A percentile compares a stretch with the other conserved stretches of the same genome.
phyloP scores from a whole-genome alignment of 148 eudicot species.

The Oxyria digyna region DNA sequence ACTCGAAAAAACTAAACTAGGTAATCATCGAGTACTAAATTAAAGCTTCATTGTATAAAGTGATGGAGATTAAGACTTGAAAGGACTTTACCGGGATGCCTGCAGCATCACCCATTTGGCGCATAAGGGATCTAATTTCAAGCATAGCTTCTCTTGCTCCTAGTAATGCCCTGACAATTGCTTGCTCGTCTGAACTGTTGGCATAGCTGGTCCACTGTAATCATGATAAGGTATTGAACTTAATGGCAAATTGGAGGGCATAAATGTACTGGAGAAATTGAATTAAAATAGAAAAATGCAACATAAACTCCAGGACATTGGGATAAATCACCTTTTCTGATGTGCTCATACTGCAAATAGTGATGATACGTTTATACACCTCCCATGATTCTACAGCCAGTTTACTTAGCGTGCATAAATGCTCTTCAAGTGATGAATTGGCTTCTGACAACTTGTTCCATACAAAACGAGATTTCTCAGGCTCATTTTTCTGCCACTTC shows the following conservation, averaged over 20 bases:
- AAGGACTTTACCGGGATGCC: slow-evolving; percentile 70
- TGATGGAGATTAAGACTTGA: not conserved
- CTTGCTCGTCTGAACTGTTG: not conserved
- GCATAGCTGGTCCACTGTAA: slow-evolving; percentile 7
- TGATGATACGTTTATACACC: slow-evolving; percentile 42
- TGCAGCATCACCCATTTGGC: slow-evolving; percentile 88
- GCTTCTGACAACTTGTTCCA: slow-evolving; percentile 73
- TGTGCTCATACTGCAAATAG: slow-evolving; percentile 43
- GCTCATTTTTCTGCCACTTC: slow-evolving; percentile 95
- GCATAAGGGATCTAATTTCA: slow-evolving; percentile 67
- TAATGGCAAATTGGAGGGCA: not conserved
- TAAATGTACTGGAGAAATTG: not conserved
- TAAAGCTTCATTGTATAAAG: too few relatives aligned
- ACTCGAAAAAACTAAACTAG: too few relatives aligned
- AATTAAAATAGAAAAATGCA: not conserved
- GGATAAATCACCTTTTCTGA: slow-evolving; percentile 56
- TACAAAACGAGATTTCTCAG: slow-evolving; percentile 47
- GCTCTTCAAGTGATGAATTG: slow-evolving; percentile 54
- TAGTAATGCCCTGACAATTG: slow-evolving; percentile 47
- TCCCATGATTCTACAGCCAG: slow-evolving; percentile 49
- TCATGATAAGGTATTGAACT: not conserved
- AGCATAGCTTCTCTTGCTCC: slow-evolving; percentile 88
- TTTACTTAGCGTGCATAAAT: slow-evolving; percentile 39
- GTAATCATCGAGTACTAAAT: too few relatives aligned
- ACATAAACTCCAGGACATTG: not conserved